These are phyloP conservation scores for Pleoardoris graminearum DNA, from an alignment of 2,329 filamentous ascomycete genomes.

Conservation along the genomic window DNA sequence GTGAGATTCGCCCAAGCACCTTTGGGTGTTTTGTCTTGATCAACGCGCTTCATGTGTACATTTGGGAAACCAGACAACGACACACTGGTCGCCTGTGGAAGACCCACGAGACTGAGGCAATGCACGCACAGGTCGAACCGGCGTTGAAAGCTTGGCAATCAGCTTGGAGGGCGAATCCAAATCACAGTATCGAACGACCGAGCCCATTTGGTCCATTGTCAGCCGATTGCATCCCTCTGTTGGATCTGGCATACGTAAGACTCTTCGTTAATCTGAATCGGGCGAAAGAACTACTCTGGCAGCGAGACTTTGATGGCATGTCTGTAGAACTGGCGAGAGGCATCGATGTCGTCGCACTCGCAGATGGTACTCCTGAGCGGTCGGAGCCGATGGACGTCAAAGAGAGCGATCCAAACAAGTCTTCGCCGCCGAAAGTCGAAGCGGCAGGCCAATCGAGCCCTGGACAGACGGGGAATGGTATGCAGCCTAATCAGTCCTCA, in stretches of 20 bases:
- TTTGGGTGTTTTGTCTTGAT: constrained; percentile 92
- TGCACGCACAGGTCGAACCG: constrained; percentile 94
- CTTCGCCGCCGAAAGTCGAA: constrained; percentile 34
- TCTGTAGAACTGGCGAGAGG: constrained; percentile 82
- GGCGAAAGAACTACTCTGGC: constrained; percentile 92
- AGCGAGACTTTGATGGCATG: constrained; percentile 90
- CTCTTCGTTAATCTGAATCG: constrained; percentile 91
- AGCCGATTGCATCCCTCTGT: constrained; percentile 84
- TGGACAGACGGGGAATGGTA: constrained; percentile 35
- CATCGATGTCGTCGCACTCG: constrained; percentile 73
- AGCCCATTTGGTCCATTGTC: constrained; percentile 86
- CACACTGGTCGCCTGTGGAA: constrained; percentile 91
- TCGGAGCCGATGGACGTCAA: constrained; percentile 39
- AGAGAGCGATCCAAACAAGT: constrained; percentile 8
- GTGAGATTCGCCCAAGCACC: constrained; percentile 77
- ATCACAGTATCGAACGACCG: constrained; percentile 80
- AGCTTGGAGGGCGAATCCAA: constrained; percentile 84
- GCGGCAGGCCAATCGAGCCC: constrained; percentile 28
- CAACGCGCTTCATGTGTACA: constrained; percentile 94
- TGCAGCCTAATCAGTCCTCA: constrained; percentile 56
- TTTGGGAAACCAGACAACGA: constrained; percentile 93
- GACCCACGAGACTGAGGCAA: constrained; percentile 87
- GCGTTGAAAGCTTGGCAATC: constrained; percentile 92
- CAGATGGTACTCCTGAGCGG: constrained; percentile 63
- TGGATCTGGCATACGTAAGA: constrained; percentile 90